Percentiles rank a stretch among this genome's conserved stretches.
Conservation (phyloP, 73 alveolate genomes). For the Paramecium pentaurelia region DNA sequence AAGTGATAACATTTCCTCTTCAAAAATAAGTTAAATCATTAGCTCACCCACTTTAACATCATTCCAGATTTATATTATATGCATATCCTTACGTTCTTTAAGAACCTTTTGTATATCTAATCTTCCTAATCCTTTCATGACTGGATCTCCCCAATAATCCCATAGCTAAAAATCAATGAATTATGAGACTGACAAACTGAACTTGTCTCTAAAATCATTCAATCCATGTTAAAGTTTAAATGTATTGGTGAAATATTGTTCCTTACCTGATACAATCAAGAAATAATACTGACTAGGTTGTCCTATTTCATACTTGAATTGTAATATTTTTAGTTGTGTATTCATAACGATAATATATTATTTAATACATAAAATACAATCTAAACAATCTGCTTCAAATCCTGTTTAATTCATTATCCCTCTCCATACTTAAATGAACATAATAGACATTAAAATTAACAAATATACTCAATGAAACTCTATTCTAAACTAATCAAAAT, state of each 20-base stretch:
- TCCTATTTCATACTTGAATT: not conserved
- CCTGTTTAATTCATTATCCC: not conserved
- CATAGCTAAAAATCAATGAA: not conserved
- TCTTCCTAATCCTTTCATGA: not conserved
- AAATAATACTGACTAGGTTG: not conserved
- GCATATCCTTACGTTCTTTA: slow-evolving; percentile 5
- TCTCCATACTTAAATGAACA: not conserved
- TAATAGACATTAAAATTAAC: not conserved
- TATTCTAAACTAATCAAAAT: not conserved
- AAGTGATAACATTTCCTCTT: not conserved
- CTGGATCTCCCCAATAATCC: slow-evolving; percentile 13
- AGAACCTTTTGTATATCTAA: not conserved
- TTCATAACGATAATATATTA: not conserved
- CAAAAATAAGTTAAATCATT: not conserved
- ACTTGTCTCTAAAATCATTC: not conserved
- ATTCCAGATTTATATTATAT: not conserved
- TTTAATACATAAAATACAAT: not conserved
- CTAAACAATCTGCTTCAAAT: not conserved
- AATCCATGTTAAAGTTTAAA: not conserved
- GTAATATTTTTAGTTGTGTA: not conserved
- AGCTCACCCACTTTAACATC: not conserved
- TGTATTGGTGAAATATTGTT: not conserved
- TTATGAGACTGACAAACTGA: not conserved
- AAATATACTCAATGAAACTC: not conserved
- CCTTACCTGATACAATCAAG: not conserved